phyloP scores from a whole-genome alignment of 331 rosid species.

The Phaseolus coccineus region DNA sequence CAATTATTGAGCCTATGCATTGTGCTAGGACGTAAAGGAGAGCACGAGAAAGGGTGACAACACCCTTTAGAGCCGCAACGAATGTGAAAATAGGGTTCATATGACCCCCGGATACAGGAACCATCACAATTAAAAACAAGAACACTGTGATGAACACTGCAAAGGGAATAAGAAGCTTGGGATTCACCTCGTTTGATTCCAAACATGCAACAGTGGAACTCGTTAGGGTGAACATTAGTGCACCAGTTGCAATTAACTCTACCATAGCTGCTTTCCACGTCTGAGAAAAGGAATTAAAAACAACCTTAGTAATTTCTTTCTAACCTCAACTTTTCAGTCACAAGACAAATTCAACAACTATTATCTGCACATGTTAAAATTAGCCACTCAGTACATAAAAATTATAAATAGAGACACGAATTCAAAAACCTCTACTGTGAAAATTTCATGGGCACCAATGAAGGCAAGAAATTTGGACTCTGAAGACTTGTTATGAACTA shows the following conservation, averaged over 20 bases:
- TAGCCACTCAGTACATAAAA: too few species aligned
- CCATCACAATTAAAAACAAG: neutral
- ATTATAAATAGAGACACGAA: neutral
- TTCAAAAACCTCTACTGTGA: neutral
- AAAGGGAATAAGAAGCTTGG: neutral
- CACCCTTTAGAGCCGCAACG: neutral
- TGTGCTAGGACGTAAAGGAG: neutral
- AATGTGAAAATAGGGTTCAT: neutral
- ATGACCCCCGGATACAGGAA: neutral
- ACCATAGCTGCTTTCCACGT: conserved; percentile 12
- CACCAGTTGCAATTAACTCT: neutral
- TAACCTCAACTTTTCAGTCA: too few species aligned
- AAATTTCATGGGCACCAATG: neutral
- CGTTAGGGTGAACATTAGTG: neutral
- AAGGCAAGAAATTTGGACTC: neutral
- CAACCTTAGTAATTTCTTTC: too few species aligned
- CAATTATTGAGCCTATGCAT: neutral
- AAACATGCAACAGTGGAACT: neutral
- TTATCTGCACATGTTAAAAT: too few species aligned
- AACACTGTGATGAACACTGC: neutral
- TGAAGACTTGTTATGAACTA: neutral
- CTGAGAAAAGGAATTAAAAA: neutral
- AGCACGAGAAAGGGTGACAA: neutral
- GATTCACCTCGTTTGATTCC: neutral
- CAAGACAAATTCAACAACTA: too few species aligned